Evolutionary conservation across 2,329 filamentous ascomycete species (phyloP), one percentile per base, ranked within the genome.

Genomic region (Plectosphaerella plurivora): DNA sequence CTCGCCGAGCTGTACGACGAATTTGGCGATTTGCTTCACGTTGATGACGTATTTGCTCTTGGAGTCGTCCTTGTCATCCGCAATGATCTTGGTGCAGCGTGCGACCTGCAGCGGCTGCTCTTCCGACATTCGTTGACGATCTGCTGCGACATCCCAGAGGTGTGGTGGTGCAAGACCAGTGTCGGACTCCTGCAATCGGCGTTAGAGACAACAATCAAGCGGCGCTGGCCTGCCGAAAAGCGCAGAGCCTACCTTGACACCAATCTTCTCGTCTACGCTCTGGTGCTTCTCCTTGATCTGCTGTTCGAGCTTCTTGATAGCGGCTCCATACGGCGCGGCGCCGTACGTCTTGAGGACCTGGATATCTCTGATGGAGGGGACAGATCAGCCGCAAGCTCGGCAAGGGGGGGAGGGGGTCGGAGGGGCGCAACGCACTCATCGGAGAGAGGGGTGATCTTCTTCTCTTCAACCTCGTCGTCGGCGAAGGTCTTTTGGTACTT

Each of bases 1-100:
- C 68, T 99, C 94, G 63, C 94, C 94, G 50, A 99, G 84, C 73
- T 97, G 94, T 60, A 99, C 94, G 49, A 99, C 94, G 65, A 99
- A 99, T 76, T 99, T 99, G 66, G 94, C 94, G 65, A 99, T 99
- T 73, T 99, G 94, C 80, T 99, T 99, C 63, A 99, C 93, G 74
- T 99, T 99, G 82, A 99, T 99, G 65, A 99, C 92, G 77, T 99
- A 99, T 85, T 97, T 99, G 84, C 89, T 96, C 83, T 99, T 99
- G 58, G 96, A 89, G 55, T 90, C 80, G 69, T 97, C 92, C 73
- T 94, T 93, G 69, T 96, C 92, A 67, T 97, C 93, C 56, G 91
- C 86, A 62, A 99, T 99, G 71, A 99, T 99, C 81, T 99, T 99
- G 55, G 94, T 99, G 81, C 94, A 99, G 66, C 94, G 83, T 59